Conservation (phyloP, 768 basidiomycete species). For the Naganishia kalamii region DNA sequence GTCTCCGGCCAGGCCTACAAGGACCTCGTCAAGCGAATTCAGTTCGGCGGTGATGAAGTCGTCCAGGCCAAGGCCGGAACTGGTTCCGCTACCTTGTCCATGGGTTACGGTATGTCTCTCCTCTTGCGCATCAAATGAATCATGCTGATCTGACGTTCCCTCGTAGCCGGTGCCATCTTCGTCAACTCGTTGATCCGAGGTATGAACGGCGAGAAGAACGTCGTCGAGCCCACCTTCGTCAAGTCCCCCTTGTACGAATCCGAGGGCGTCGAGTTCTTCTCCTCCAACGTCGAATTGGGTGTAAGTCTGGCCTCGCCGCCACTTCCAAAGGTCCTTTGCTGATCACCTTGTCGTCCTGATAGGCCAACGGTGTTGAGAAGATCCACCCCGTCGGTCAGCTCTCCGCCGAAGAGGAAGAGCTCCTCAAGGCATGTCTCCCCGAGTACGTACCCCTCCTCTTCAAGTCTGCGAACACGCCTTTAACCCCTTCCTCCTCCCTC, state of each 20-base stretch:
- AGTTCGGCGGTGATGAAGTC: constrained; percentile 94
- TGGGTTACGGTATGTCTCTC: constrained; percentile 55
- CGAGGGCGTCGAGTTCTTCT: constrained; percentile 81
- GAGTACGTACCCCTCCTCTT: constrained; percentile 50
- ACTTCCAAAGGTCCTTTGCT: not conserved
- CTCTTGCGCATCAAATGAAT: not conserved
- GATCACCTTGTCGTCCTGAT: constrained; percentile 5
- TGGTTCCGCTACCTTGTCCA: constrained; percentile 67
- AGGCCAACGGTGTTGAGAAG: constrained; percentile 75
- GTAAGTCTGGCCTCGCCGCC: constrained; percentile 48
- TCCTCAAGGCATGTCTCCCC: constrained; percentile 72
- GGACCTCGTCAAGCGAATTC: constrained; percentile 83
- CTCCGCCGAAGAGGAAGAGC: constrained; percentile 63
- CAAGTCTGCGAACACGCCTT: not conserved
- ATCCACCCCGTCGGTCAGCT: constrained; percentile 74
- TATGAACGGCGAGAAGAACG: constrained; percentile 77
- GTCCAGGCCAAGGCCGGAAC: constrained; percentile 93
- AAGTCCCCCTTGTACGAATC: constrained; percentile 60
- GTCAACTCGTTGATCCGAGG: constrained; percentile 75
- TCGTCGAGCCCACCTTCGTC: constrained; percentile 78
- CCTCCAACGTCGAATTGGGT: constrained; percentile 78
- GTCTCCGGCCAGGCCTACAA: constrained; percentile 46
- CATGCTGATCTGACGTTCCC: not conserved
- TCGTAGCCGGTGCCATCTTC: constrained; percentile 72
- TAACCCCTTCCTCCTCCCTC: not conserved